Evolutionary conservation across 352 stramenopile species (phyloP).

Genomic region (Aphanomyces stellatus): DNA sequence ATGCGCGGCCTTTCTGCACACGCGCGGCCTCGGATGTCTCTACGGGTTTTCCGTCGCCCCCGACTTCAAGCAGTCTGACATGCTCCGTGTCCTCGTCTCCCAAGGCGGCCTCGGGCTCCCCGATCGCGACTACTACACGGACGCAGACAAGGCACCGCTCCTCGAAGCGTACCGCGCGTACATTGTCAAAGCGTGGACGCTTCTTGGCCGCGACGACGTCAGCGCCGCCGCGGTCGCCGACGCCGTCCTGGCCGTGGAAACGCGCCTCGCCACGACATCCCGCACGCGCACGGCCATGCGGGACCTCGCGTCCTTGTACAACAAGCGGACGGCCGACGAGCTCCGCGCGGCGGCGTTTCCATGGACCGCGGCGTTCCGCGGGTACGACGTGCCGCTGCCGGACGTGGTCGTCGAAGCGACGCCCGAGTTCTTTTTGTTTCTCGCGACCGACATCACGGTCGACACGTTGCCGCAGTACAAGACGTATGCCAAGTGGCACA

Average conservation of each 20-base stretch:
- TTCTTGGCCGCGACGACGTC: conserved; percentile 28
- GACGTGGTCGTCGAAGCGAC: conserved; percentile 40
- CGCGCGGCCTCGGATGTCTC: conserved; percentile 31
- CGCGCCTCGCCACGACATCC: conserved; percentile 67
- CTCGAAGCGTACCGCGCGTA: conserved; percentile 48
- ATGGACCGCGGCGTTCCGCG: conserved; percentile 4
- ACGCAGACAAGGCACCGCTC: conserved; percentile 69
- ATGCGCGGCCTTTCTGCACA: conserved; percentile 26
- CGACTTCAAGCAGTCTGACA: conserved; percentile 79
- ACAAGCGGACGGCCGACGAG: conserved; percentile 45
- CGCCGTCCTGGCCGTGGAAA: conserved; percentile 77
- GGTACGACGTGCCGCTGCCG: not conserved
- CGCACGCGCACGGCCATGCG: conserved; percentile 62
- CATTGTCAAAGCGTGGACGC: conserved; percentile 35
- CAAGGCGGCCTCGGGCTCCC: conserved; percentile 81
- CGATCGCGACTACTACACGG: conserved; percentile 89
- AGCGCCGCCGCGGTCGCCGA: conserved; percentile 22
- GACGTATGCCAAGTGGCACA: conserved; percentile 10
- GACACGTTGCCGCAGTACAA: conserved; percentile 3
- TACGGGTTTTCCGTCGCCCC: conserved; percentile 54
- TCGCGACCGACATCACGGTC: not conserved
- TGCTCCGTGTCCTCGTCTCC: conserved; percentile 70
- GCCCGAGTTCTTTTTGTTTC: conserved; percentile 37
- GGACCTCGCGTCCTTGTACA: conserved; percentile 58
- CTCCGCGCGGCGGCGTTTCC: conserved; percentile 15